These are phyloP conservation scores for Silybum marianum DNA, from an alignment of 129 eudicot species.

Conservation along the genomic window DNA sequence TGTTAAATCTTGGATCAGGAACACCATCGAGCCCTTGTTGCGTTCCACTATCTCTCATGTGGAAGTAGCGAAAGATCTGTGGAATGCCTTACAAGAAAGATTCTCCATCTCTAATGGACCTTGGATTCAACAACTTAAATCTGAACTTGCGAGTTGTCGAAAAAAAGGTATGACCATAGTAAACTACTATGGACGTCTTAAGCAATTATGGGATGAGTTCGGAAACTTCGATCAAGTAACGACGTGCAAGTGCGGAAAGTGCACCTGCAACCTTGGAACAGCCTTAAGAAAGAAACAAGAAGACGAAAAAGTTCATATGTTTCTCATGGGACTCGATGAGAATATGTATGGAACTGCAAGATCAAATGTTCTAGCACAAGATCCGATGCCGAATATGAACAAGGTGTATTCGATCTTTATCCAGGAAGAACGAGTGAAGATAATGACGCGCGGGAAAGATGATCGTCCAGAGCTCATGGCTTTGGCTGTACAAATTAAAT, in stretches of 20 bases:
- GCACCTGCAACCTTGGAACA: neutral
- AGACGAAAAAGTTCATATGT: neutral
- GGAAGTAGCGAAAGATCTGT: neutral
- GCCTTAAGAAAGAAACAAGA: neutral
- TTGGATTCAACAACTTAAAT: neutral
- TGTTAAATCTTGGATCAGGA: neutral
- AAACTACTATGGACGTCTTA: slow-evolving; percentile 5
- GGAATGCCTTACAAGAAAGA: neutral
- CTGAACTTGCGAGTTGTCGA: neutral
- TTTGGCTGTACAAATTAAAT: neutral
- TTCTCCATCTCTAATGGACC: neutral
- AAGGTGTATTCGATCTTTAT: neutral
- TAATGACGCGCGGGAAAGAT: neutral
- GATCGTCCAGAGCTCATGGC: neutral
- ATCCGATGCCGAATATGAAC: neutral
- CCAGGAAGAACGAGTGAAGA: slow-evolving; percentile 5
- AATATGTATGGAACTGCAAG: slow-evolving; percentile 7
- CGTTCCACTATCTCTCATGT: slow-evolving; percentile 11
- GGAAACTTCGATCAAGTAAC: neutral
- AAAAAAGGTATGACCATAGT: slow-evolving; percentile 9
- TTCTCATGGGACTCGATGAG: neutral
- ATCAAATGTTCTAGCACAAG: neutral
- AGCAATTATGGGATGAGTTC: neutral
- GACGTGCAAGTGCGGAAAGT: neutral
- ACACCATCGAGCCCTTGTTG: slow-evolving; percentile 1